Percentiles rank a stretch among this genome's conserved stretches.
Conservation (phyloP, 768 basidiomycete genomes). For the Amanita exitialis region DNA sequence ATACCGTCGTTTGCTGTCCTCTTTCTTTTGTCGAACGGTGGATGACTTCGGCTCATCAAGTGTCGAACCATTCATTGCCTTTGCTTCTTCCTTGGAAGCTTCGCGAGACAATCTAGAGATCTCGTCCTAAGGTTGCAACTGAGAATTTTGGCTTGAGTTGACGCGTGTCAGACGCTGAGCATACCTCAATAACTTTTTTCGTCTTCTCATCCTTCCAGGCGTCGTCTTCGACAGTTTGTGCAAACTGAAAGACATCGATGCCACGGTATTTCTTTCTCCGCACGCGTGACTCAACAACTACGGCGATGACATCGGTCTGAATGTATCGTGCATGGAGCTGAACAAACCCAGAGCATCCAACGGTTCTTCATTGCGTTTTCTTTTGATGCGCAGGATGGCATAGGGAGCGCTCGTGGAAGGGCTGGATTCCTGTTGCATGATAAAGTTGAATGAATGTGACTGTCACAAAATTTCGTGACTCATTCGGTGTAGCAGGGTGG, state of each 20-base stretch:
- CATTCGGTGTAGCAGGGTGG: not conserved
- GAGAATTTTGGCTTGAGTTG: slow-evolving; percentile 1
- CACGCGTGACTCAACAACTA: slow-evolving; percentile 55
- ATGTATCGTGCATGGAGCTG: slow-evolving; percentile 3
- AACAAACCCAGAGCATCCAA: slow-evolving; percentile 67
- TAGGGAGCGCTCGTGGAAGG: slow-evolving; percentile 27
- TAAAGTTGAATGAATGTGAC: not conserved
- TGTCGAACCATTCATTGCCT: slow-evolving; percentile 7
- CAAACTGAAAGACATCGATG: slow-evolving; percentile 67
- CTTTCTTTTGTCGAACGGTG: slow-evolving; percentile 18
- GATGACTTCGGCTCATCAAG: slow-evolving; percentile 9
- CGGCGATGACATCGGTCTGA: slow-evolving; percentile 8
- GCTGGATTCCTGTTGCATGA: slow-evolving; percentile 19
- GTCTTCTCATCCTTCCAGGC: slow-evolving; percentile 54
- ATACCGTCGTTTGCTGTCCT: slow-evolving; percentile 37
- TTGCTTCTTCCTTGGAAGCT: slow-evolving; percentile 15
- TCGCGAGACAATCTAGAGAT: slow-evolving; percentile 43
- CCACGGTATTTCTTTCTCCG: slow-evolving; percentile 52
- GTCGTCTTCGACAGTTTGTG: slow-evolving; percentile 63
- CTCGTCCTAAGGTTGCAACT: slow-evolving; percentile 32
- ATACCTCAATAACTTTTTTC: slow-evolving; percentile 55
- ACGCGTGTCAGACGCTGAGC: not conserved
- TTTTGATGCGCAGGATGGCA: slow-evolving; percentile 74
- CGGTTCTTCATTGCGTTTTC: slow-evolving; percentile 75
- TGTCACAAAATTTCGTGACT: not conserved